Evolutionary conservation across 495 filamentous ascomycete species (phyloP), one percentile per base, ranked within the genome.

Genomic region (Parathielavia appendiculata): DNA sequence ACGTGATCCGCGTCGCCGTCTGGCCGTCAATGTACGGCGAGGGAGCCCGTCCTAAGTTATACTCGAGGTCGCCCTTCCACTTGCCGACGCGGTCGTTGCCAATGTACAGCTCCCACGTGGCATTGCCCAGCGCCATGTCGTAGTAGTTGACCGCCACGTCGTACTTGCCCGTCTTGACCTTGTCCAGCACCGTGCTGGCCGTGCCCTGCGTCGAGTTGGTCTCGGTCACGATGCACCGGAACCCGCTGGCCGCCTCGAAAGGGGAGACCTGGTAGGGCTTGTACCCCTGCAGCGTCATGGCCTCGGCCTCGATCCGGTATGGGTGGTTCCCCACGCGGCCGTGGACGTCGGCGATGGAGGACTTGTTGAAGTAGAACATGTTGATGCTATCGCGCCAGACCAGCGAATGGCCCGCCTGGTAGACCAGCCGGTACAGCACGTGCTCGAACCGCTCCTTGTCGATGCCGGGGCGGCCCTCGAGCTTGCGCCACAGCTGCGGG

Each of bases 351-450:
- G 80, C 61, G 46, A 88, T 86, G 5, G 75, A 70, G 0, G 81
- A 83, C n/a, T 81, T 65, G 64, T 79, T 83, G 58, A 73, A 49
- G 68, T 85, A 88, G 68, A 84, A 88, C 39, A 76, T 71, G 57
- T 65, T 77, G 66, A 90, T 79, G 11, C 80, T 74, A 62, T 90
- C 86, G 17, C 85, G 78, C 86, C 86, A 88, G 10, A 88, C 80
- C 48, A 87, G 75, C 0, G 85, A 75, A 70, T 89, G 86, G 10
- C 86, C 86, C 0, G 85, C 79, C 65, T 88, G 86, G 66, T 84
- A 89, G 8, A 71, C 71, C 7, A 86, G 76, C 0, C 79, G 78
- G 70, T 77, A 81, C 1, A 76, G 67, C 17, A 83, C 75, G 46
- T 87, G 70, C 0, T 83, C 69, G 72, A 76, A 89, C 44, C 86